phyloP scores from a whole-genome alignment of 768 basidiomycete species.

The Agrocybe praecox region DNA sequence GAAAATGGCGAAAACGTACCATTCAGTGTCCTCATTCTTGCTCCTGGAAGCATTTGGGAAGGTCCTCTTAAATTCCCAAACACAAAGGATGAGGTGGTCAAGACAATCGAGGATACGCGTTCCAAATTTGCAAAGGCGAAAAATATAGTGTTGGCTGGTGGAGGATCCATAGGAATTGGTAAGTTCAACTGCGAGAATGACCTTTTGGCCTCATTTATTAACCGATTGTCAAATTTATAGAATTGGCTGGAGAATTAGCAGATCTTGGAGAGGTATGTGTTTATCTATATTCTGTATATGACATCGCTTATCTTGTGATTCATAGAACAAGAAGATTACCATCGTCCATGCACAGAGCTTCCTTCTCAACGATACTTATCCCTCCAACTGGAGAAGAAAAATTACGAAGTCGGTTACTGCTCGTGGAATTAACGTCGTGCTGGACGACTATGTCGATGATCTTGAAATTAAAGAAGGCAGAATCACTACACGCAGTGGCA shows the following conservation, averaged over 20 bases:
- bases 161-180: constrained; percentile 58
- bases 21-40: constrained; percentile 59
- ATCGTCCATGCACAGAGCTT: constrained; percentile 58
- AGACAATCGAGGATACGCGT: constrained; percentile 28
- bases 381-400: constrained; percentile 51
- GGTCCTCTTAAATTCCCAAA: constrained; percentile 50
- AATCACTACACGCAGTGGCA: constrained; percentile 54
- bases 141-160: constrained; percentile 55
- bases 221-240: constrained; percentile 18
- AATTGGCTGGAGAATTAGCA: constrained; percentile 46
- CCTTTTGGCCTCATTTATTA: constrained; percentile 12
- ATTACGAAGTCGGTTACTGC: constrained; percentile 40
- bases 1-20: constrained; percentile 48
- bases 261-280: constrained; percentile 39
- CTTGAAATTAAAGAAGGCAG: constrained; percentile 36
- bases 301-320: not conserved
- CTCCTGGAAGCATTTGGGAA: constrained; percentile 57
- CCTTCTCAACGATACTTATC: constrained; percentile 62
- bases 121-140: constrained; percentile 35
- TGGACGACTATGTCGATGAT: constrained; percentile 56
- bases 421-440: constrained; percentile 52
- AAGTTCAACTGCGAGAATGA: constrained; percentile 9
- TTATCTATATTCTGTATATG: constrained; percentile 3
- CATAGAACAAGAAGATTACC: constrained; percentile 53
- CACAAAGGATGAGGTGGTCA: constrained; percentile 23